phyloP scores from a whole-genome alignment of 1,284 basidiomycete genomes.

The Fistulina hepatica region DNA sequence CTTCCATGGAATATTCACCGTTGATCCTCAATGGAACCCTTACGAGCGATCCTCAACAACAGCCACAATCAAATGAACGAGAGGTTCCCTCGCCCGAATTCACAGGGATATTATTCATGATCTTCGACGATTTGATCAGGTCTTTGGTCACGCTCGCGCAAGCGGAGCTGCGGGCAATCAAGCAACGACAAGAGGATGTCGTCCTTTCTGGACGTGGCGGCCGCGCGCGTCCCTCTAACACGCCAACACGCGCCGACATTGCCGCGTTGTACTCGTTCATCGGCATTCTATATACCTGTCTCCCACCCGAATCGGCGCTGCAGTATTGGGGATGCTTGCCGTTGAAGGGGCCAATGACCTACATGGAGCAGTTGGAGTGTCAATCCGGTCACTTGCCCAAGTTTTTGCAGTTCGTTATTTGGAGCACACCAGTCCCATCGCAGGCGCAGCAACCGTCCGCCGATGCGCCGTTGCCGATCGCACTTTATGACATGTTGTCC shows the following conservation, averaged over 20 bases:
- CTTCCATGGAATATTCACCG: too few species aligned
- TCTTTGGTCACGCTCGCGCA: conserved; percentile 71
- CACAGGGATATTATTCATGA: conserved; percentile 48
- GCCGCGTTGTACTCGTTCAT: conserved; percentile 78
- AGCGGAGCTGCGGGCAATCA: conserved; percentile 82
- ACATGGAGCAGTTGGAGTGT: conserved; percentile 46
- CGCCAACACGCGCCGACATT: conserved; percentile 65
- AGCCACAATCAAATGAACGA: conserved; percentile 43
- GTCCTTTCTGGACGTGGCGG: conserved; percentile 39
- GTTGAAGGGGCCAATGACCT: conserved; percentile 31
- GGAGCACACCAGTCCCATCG: conserved; percentile 54
- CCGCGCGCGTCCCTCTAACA: conserved; percentile 22
- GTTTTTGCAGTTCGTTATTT: conserved; percentile 82
- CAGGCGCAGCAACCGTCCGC: conserved; percentile 22
- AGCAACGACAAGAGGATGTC: conserved; percentile 84
- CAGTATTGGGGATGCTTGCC: conserved; percentile 77
- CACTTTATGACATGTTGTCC: conserved; percentile 80
- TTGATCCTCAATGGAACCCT: too few species aligned
- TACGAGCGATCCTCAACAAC: too few species aligned
- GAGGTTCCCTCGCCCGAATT: conserved; percentile 59
- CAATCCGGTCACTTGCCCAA: conserved; percentile 58
- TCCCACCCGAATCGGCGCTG: conserved; percentile 67
- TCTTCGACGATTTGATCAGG: conserved; percentile 65
- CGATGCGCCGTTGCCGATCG: conserved; percentile 61
- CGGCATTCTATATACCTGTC: conserved; percentile 65